Evolutionary conservation across 192 early-diverging fungal genomes (phyloP).

Genomic region (Spinellus fusiger): DNA sequence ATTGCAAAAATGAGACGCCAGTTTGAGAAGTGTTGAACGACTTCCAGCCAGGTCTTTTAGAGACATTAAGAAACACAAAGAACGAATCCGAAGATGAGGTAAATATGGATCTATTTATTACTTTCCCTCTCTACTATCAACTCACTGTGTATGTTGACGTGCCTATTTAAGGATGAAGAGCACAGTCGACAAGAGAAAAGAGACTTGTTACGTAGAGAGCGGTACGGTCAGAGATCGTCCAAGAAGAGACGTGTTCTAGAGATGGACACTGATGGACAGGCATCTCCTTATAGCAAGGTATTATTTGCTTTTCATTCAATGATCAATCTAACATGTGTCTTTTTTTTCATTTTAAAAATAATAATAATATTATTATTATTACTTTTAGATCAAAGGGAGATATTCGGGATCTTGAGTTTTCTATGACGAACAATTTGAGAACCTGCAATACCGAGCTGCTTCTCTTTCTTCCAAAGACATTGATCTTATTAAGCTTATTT

Average conservation of each 20-base stretch:
- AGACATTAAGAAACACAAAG: not conserved
- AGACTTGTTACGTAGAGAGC: constrained; percentile 12
- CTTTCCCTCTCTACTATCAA: no score
- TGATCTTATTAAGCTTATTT: constrained; percentile 51
- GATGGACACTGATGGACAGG: not conserved
- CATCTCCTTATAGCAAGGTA: not conserved
- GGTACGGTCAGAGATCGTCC: constrained; percentile 11
- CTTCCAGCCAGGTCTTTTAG: constrained; percentile 24
- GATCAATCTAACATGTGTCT: no score
- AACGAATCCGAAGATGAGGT: not conserved
- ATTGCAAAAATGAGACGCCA: constrained; percentile 61
- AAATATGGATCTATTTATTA: no score
- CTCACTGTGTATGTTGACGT: no score
- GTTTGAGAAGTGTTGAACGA: constrained; percentile 57
- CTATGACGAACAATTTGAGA: constrained; percentile 43
- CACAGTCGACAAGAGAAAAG: not conserved
- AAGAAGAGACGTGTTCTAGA: constrained; percentile 16
- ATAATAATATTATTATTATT: no score
- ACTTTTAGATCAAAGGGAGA: constrained; percentile 12
- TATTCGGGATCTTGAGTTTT: constrained; percentile 58
- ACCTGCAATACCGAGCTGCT: constrained; percentile 35
- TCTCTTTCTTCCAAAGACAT: constrained; percentile 36
- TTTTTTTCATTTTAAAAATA: no score
- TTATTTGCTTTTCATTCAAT: no score
- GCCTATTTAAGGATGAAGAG: constrained; percentile 1